These are phyloP conservation scores for Pichia pseudocactophila DNA, from an alignment of 805 yeast species.

Conservation along the genomic window DNA sequence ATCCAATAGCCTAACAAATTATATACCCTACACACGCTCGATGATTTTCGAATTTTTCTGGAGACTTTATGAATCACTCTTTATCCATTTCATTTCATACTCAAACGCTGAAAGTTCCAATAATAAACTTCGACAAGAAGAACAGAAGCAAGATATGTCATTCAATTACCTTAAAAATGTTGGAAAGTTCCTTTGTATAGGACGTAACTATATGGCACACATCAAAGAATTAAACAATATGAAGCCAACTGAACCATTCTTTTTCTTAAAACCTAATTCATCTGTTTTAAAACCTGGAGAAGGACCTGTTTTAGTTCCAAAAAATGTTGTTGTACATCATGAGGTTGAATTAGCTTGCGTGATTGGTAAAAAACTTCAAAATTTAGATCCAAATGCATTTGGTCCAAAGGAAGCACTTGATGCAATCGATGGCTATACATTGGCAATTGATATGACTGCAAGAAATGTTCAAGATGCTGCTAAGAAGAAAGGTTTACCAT, in stretches of 20 bases:
- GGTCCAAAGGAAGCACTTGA: constrained; percentile 61
- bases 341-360: constrained; percentile 88
- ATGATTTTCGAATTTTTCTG: too few relatives aligned
- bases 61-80: too few relatives aligned
- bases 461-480: constrained; percentile 94
- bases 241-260: constrained; percentile 81
- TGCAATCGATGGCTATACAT: constrained; percentile 76
- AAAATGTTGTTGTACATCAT: constrained; percentile 74
- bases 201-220: constrained; percentile 96
- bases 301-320: constrained; percentile 80
- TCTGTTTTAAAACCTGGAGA: constrained; percentile 55
- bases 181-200: constrained; percentile 84
- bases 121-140: neutral
- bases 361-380: constrained; percentile 52
- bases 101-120: too few relatives aligned
- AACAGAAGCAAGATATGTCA: constrained; percentile 29
- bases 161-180: constrained; percentile 48
- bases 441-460: constrained; percentile 91
- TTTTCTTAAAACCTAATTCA: constrained; percentile 84
- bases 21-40: too few relatives aligned
- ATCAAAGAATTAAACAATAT: constrained; percentile 80
- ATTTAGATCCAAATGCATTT: constrained; percentile 49
- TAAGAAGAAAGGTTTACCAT: constrained; percentile 87
- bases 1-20: too few relatives aligned
- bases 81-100: too few relatives aligned